Base-by-base conservation (phyloP, 495 filamentous ascomycete genomes). In the Penicillium lividum region DNA sequence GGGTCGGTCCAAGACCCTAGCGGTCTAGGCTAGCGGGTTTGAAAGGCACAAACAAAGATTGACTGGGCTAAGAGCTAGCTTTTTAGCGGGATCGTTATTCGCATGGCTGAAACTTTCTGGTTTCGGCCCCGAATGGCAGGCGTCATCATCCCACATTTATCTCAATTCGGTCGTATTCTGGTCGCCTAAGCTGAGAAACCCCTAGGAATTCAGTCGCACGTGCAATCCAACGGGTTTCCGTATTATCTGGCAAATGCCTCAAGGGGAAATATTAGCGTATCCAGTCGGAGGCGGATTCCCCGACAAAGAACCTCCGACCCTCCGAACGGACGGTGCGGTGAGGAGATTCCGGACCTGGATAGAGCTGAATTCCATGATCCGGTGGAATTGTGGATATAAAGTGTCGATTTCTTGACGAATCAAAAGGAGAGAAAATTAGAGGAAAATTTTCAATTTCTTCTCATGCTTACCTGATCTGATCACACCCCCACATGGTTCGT, bases 401-500 rank as follows among this genome's bases (percentile, higher is more conserved):
- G 22, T 1, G 22, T 22, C 2, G 22, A 22, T 22, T 22, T 22
- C 22, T 22, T 22, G 22, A 22, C 22, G 22, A 22, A 22, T 22
- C 1, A 22, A 22, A 22, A 22, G 22, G 22, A 22, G 22, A 2
- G 22, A 22, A 22, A 22, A 22, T 22, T 22, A 22, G 22, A 22
- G 22, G 22, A 22, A 22, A 22, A 22, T 22, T 22, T 22, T 22
- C 22, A 22, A 22, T 22, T 22, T 22, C 22, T 22, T 22, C 22
- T 22, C 1, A 22, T 22, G 22, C 22, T 22, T 22, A 22, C 22
- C 22, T 22, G 22, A 22, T 22, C 22, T 22, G 22, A 22, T 22
- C 22, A 22, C 1, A 31, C 50, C 50, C 50, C 50, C 50, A 52
- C 50, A 50, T 50, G 28, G 47, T 52, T 36, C 31, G 50, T 38